Percentiles rank a stretch among this genome's conserved stretches.
These are phyloP conservation scores for Talinum fruticosum DNA, from an alignment of 148 eudicot species.

Conservation along the genomic window DNA sequence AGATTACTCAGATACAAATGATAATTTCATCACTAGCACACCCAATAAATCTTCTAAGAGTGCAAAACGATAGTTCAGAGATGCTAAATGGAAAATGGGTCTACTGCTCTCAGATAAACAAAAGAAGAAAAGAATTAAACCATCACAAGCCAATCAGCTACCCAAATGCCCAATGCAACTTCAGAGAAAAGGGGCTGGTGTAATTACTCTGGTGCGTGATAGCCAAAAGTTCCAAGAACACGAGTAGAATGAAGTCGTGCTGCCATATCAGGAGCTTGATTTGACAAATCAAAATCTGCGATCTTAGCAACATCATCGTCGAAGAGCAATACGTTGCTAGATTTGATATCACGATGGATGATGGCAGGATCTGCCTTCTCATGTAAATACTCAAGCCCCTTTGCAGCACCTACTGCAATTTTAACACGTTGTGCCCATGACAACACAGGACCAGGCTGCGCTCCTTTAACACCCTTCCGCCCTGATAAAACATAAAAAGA, in stretches of 20 bases:
- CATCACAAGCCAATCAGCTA: not conserved
- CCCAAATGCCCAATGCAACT: not conserved
- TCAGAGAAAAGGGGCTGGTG: not conserved
- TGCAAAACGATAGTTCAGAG: no score
- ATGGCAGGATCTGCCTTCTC: slow-evolving; percentile 70
- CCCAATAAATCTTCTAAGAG: no score
- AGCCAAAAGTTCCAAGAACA: slow-evolving; percentile 85
- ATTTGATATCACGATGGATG: slow-evolving; percentile 73
- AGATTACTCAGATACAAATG: no score
- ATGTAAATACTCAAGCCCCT: slow-evolving; percentile 85
- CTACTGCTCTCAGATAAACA: not conserved
- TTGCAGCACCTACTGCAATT: slow-evolving; percentile 82
- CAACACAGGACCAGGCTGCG: slow-evolving; percentile 85
- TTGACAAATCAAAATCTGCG: slow-evolving; percentile 78
- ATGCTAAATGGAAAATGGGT: no score
- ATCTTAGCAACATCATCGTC: slow-evolving; percentile 76
- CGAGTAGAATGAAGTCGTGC: slow-evolving; percentile 90
- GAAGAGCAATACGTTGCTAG: slow-evolving; percentile 86
- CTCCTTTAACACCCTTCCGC: slow-evolving; percentile 85
- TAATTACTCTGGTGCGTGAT: slow-evolving; percentile 91
- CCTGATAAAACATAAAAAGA: slow-evolving; percentile 35
- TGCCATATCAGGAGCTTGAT: slow-evolving; percentile 92
- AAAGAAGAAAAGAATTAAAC: not conserved
- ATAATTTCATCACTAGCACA: no score
- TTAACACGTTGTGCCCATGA: slow-evolving; percentile 79